Conservation (phyloP, 2,329 filamentous ascomycete species). For the Huntiella savannae region DNA sequence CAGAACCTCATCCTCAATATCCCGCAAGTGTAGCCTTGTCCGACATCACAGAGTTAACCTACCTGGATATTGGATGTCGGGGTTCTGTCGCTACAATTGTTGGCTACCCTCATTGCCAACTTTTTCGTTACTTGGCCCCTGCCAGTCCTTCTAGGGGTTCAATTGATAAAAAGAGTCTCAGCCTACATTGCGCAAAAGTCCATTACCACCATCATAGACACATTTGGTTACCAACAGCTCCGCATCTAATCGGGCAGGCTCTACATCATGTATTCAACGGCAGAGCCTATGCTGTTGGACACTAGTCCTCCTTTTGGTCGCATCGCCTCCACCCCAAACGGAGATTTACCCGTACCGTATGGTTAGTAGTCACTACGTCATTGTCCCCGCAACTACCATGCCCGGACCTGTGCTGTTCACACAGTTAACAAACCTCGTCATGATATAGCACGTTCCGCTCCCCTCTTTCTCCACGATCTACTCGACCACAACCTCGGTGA, state of each 20-base stretch:
- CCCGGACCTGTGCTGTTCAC: background rate
- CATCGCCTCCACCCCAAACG: constrained; percentile 5
- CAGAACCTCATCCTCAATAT: background rate
- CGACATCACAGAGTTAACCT: too few species aligned
- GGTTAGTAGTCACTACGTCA: constrained; percentile 6
- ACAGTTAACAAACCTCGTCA: background rate
- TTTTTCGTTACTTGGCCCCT: too few species aligned
- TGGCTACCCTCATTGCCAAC: too few species aligned
- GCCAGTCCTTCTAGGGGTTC: too few species aligned
- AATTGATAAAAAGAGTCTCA: too few species aligned
- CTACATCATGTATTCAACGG: background rate
- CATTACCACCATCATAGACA: too few species aligned
- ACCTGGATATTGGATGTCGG: too few species aligned
- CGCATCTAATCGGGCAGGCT: background rate
- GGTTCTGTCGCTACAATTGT: too few species aligned
- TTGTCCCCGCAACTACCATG: background rate
- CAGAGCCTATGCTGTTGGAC: constrained; percentile 5
- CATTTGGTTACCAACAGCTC: background rate
- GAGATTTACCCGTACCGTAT: constrained; percentile 11
- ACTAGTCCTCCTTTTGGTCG: constrained; percentile 3
- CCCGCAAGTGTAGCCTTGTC: background rate
- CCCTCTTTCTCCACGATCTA: constrained; percentile 12
- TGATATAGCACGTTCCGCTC: constrained; percentile 10
- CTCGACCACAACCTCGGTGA: constrained; percentile 12
- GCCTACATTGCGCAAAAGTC: too few species aligned